Evolutionary conservation across 805 yeast genomes (phyloP).

Genomic region (Wickerhamiella spandovensis): DNA sequence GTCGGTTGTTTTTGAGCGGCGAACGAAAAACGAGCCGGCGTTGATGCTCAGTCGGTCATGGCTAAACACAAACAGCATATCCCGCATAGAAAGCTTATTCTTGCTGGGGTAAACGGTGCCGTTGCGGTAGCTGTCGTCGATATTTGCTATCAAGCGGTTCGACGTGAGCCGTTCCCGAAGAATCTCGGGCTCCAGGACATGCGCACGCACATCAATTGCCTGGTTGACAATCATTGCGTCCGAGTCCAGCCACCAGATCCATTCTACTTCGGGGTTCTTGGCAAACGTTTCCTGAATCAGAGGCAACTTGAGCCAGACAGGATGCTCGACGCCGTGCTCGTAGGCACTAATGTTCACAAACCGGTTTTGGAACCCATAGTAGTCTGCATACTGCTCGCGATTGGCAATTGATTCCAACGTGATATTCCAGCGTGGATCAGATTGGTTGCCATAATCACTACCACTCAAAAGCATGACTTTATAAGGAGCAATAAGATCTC

Average conservation of each 20-base stretch:
- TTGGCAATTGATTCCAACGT: slow-evolving; percentile 13
- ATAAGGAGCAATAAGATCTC: background rate
- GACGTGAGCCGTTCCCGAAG: slow-evolving; percentile 16
- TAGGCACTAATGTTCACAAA: slow-evolving; percentile 19
- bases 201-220: slow-evolving; percentile 18
- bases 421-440: background rate
- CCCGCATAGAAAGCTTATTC: slow-evolving; percentile 12
- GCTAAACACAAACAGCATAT: slow-evolving; percentile 19
- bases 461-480: background rate
- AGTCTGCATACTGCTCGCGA: slow-evolving; percentile 22
- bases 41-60: slow-evolving; percentile 22
- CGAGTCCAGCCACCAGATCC: slow-evolving; percentile 30
- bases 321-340: slow-evolving; percentile 8
- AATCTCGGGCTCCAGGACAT: slow-evolving; percentile 20
- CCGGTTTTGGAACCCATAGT: slow-evolving; percentile 23
- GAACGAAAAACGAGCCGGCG: slow-evolving; percentile 24
- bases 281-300: slow-evolving; percentile 23
- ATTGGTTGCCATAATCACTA: background rate
- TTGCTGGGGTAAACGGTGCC: slow-evolving; percentile 1
- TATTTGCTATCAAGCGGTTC: slow-evolving; percentile 14
- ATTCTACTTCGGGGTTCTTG: slow-evolving; percentile 23
- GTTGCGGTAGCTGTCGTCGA: slow-evolving; percentile 5
- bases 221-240: slow-evolving; percentile 26
- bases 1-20: slow-evolving; percentile 14
- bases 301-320: slow-evolving; percentile 25